Evolutionary conservation across 257 asterid genomes (phyloP), one percentile per base, ranked within the genome.

Genomic region (Apocynum venetum): DNA sequence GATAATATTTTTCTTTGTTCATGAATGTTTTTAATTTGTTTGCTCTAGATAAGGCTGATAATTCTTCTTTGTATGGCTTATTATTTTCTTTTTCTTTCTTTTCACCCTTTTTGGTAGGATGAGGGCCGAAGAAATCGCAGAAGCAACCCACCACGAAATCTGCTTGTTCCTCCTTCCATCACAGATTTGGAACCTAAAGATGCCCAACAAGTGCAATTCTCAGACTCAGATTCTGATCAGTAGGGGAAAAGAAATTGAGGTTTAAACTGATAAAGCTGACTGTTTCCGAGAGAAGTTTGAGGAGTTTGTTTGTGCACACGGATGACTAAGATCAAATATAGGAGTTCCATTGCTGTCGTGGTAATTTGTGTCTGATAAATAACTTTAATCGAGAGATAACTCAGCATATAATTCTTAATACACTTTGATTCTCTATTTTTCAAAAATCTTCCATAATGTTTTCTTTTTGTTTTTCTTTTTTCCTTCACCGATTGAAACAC

Each of bases 161-260:
- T 85, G 73, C 97, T 91, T 14, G 11, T 89, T 72, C 96, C 97
- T 8, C 94, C 97, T 48, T 90, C 98, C 46, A 79, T 92, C 47
- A 88, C 97, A 3, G 97, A 92, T 75, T 60, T 51, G 64, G 93
- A 80, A 65, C 98, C 98, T 14, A 86, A 74, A 56, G 84, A 88
- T 83, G 97, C 96, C 59, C 51, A 81, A 2, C 92, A 94, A 83
- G 70, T 89, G 75, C 73, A 80, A 20, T 84, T 92, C 78, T 85
- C 97, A 0, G 97, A 86, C 53, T 89, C 97, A 20, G 98, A 94
- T 71, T 85, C 95, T 17, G 91, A 93, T 70, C 84, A 87, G 73
- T 59, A 68, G 73, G 53, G 14, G 31, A 43, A 19, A 63, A 43
- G 52, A 68, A 41, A 68, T 68, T 7, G 53, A 17, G 73, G 2